A percentile compares a stretch with the other conserved stretches of the same genome.
Conservation (phyloP, 495 filamentous ascomycete genomes). For the Hypoxylon fuscum region DNA sequence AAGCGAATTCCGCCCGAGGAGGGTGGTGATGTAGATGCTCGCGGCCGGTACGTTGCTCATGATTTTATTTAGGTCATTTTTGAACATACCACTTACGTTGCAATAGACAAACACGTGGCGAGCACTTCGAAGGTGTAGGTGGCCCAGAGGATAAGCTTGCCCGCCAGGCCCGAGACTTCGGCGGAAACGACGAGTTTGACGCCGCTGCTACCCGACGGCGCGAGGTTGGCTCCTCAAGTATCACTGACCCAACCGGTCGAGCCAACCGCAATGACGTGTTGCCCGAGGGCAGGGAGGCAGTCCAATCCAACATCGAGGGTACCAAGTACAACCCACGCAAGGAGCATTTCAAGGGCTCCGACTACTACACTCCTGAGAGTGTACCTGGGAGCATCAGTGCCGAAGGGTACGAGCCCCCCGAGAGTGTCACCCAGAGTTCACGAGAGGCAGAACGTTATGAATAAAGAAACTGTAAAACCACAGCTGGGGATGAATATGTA, state of each 20-base stretch:
- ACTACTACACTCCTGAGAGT: constrained; percentile 38
- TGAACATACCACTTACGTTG: neutral
- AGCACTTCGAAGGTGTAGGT: constrained; percentile 46
- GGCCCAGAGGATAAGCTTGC: constrained; percentile 47
- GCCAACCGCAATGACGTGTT: constrained; percentile 18
- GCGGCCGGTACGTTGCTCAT: constrained; percentile 44
- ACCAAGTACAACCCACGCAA: constrained; percentile 23
- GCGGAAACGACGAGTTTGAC: constrained; percentile 41
- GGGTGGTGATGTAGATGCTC: constrained; percentile 49
- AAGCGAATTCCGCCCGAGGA: constrained; percentile 50
- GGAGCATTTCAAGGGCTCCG: constrained; percentile 35
- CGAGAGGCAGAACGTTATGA: constrained; percentile 39
- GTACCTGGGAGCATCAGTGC: constrained; percentile 44
- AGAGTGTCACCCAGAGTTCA: constrained; percentile 37
- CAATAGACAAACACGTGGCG: constrained; percentile 41
- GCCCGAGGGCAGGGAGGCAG: constrained; percentile 35
- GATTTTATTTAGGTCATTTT: no score
- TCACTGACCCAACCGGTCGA: constrained; percentile 8
- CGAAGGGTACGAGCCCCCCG: constrained; percentile 42
- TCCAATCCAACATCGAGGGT: constrained; percentile 29
- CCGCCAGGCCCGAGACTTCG: constrained; percentile 41
- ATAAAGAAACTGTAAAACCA: neutral
- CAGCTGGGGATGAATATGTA: neutral
- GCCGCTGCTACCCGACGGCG: constrained; percentile 9
- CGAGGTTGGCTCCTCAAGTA: constrained; percentile 11